phyloP scores from a whole-genome alignment of 2,329 filamentous ascomycete genomes.

The Aspergillus sp. region DNA sequence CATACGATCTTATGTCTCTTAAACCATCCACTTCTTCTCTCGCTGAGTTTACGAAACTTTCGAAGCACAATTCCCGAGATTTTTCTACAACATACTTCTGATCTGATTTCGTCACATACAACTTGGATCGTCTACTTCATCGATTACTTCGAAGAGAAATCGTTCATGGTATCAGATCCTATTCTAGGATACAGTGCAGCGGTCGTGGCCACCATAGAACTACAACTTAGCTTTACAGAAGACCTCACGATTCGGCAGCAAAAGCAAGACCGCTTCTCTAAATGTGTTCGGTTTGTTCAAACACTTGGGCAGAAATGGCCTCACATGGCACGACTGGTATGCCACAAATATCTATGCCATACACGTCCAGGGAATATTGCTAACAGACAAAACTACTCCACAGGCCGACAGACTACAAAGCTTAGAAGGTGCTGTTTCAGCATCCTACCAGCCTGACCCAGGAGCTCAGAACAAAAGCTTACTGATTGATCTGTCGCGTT shows the following conservation, averaged over 20 bases:
- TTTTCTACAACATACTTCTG: slow-evolving; percentile 51
- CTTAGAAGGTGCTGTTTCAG: slow-evolving; percentile 41
- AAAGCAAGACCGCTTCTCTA: slow-evolving; percentile 41
- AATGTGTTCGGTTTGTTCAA: slow-evolving; percentile 42
- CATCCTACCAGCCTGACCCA: slow-evolving; percentile 36
- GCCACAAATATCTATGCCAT: slow-evolving; percentile 1
- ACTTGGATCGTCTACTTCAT: slow-evolving; percentile 53
- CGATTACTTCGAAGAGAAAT: slow-evolving; percentile 42
- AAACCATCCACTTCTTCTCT: slow-evolving; percentile 52
- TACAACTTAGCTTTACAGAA: slow-evolving; percentile 51
- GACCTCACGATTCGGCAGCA: slow-evolving; percentile 32
- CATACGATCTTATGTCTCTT: slow-evolving; percentile 50
- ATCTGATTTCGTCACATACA: slow-evolving; percentile 48
- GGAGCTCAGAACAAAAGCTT: slow-evolving; percentile 31
- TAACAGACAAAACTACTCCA: neutral
- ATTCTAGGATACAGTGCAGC: slow-evolving; percentile 48
- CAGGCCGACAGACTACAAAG: slow-evolving; percentile 41
- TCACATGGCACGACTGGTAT: slow-evolving; percentile 41
- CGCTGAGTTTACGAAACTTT: slow-evolving; percentile 49
- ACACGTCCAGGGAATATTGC: neutral
- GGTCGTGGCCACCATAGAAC: slow-evolving; percentile 50
- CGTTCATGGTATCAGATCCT: slow-evolving; percentile 44
- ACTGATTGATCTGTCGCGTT: slow-evolving; percentile 43
- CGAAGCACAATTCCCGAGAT: slow-evolving; percentile 50
- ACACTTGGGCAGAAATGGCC: slow-evolving; percentile 41